Conservation (phyloP, 2,329 filamentous ascomycete species). For the Cladosporium halotolerans region DNA sequence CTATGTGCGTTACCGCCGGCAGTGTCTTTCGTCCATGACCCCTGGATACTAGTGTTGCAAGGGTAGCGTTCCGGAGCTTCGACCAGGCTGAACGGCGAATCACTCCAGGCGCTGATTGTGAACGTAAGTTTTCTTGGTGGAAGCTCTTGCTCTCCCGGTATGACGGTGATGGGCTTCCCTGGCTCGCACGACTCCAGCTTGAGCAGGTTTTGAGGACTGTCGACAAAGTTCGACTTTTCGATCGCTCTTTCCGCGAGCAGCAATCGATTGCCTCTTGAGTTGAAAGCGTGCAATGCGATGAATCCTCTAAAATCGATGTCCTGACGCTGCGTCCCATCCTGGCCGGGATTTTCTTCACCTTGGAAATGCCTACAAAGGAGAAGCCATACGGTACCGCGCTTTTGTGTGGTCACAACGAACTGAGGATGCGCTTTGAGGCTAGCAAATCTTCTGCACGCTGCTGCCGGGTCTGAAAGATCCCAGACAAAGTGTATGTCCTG, state of each 20-base stretch:
- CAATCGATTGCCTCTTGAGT: conserved; percentile 62
- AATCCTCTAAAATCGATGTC: conserved; percentile 55
- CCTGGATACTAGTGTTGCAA: conserved; percentile 52
- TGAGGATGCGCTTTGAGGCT: conserved; percentile 65
- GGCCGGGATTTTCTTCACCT: conserved; percentile 22
- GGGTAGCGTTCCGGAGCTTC: conserved; percentile 57
- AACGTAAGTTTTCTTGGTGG: conserved; percentile 72
- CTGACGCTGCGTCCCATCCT: conserved; percentile 29
- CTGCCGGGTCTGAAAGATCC: conserved; percentile 46
- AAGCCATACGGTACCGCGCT: conserved; percentile 67
- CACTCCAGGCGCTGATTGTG: conserved; percentile 76
- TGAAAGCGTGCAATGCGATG: conserved; percentile 80
- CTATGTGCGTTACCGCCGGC: conserved; percentile 80
- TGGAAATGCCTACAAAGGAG: conserved; percentile 77
- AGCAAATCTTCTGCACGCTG: conserved; percentile 50
- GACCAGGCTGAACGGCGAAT: conserved; percentile 53
- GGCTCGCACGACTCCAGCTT: conserved; percentile 60
- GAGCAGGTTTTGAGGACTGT: conserved; percentile 85
- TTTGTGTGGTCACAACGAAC: conserved; percentile 48
- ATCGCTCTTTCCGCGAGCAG: conserved; percentile 66
- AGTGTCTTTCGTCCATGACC: conserved; percentile 70
- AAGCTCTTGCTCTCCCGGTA: conserved; percentile 73
- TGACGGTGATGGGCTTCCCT: conserved; percentile 52
- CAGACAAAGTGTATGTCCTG: conserved; percentile 89
- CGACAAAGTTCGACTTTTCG: conserved; percentile 78